These are phyloP conservation scores for Paecilomyces variotii DNA, from an alignment of 2,329 filamentous ascomycete species.

Conservation along the genomic window DNA sequence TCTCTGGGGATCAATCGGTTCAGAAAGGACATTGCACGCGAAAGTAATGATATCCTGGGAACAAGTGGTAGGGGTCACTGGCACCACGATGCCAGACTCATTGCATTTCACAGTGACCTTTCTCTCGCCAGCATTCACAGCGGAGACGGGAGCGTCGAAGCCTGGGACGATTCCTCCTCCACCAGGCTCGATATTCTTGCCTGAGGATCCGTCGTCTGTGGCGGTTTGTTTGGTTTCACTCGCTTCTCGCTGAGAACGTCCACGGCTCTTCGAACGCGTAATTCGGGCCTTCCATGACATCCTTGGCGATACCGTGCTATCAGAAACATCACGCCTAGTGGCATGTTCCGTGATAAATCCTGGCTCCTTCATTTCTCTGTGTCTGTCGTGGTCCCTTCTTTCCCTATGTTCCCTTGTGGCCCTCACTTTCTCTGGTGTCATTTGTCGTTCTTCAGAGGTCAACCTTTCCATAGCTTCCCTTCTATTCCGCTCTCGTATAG, in stretches of 20 bases:
- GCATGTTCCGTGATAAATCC: neutral
- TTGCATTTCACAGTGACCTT: conserved; percentile 66
- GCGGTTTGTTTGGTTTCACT: neutral
- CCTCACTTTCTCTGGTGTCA: neutral
- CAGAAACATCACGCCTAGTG: neutral
- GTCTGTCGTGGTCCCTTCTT: neutral
- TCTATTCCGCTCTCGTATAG: conserved; percentile 14
- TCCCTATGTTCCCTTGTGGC: neutral
- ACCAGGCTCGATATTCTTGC: conserved; percentile 14
- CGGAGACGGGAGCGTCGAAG: conserved; percentile 70
- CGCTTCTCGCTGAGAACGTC: neutral
- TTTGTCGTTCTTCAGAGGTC: neutral
- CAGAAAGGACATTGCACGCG: conserved; percentile 53
- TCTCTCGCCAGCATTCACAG: conserved; percentile 70
- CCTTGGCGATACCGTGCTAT: neutral
- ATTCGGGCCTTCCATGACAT: conserved; percentile 20
- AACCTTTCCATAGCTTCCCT: neutral
- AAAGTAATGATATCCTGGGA: conserved; percentile 63
- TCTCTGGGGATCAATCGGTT: conserved; percentile 55
- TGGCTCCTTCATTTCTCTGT: neutral
- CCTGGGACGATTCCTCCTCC: conserved; percentile 36
- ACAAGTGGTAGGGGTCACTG: conserved; percentile 66
- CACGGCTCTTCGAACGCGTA: conserved; percentile 11
- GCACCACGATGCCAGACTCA: conserved; percentile 60
- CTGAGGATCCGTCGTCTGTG: conserved; percentile 7